Evolutionary conservation across 345 rosid genomes (phyloP).

Genomic region (Populus simonii): DNA sequence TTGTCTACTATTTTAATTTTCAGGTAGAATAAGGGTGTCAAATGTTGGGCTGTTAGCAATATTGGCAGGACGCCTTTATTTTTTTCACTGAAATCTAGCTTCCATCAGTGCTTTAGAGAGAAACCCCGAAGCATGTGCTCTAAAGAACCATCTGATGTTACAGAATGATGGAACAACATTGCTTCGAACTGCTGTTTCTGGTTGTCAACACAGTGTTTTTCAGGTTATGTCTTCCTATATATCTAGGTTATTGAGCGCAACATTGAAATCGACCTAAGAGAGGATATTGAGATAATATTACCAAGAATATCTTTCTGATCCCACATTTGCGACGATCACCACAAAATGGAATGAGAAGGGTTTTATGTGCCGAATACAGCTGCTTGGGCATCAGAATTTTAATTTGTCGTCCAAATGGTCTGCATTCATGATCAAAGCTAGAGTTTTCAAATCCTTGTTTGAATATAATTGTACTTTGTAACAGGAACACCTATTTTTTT

Average conservation of each 20-base stretch:
- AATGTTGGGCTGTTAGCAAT: not conserved
- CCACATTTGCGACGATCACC: not conserved
- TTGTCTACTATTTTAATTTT: not conserved
- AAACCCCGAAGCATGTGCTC: not conserved
- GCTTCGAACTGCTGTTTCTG: not conserved
- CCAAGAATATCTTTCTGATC: not conserved
- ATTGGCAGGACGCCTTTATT: not conserved
- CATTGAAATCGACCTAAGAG: not conserved
- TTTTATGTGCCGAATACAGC: not conserved
- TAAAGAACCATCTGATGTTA: not conserved
- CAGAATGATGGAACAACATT: not conserved
- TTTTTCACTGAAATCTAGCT: not conserved
- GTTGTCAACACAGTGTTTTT: not conserved
- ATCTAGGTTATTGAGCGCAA: not conserved
- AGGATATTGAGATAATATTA: not conserved
- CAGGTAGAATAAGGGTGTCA: not conserved
- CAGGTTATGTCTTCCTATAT: not conserved
- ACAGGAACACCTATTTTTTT: too few species aligned
- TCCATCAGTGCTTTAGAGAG: not conserved
- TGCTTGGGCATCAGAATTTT: not conserved
- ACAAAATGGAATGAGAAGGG: not conserved
- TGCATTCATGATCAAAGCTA: too few species aligned
- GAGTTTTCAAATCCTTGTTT: too few species aligned
- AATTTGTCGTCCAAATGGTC: not conserved
- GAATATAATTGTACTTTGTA: too few species aligned